Conservation (phyloP, 2,329 filamentous ascomycete genomes). For the Aspergillus transmontanensis region DNA sequence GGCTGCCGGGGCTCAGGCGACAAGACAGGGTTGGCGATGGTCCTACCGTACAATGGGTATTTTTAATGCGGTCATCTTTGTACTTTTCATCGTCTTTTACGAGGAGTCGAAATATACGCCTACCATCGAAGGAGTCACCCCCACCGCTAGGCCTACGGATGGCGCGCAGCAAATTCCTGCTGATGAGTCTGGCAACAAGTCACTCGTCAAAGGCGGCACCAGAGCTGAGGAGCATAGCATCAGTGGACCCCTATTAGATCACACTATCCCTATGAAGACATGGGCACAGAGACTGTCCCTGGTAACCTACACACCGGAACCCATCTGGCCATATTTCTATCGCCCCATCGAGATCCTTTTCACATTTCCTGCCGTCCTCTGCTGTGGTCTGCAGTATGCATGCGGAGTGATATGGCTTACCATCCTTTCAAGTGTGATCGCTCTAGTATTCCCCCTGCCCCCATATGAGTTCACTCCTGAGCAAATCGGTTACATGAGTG, state of each 20-base stretch:
- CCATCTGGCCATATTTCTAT: slow-evolving; percentile 35
- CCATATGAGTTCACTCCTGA: slow-evolving; percentile 36
- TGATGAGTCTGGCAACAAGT: slow-evolving; percentile 11
- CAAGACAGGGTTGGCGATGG: slow-evolving; percentile 37
- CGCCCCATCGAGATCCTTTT: slow-evolving; percentile 35
- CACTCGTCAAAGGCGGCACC: slow-evolving; percentile 4
- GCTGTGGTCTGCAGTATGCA: slow-evolving; percentile 45
- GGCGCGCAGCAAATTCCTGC: not conserved
- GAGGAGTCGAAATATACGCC: slow-evolving; percentile 41
- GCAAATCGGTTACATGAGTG: slow-evolving; percentile 36
- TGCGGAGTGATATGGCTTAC: slow-evolving; percentile 41
- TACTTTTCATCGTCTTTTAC: slow-evolving; percentile 38
- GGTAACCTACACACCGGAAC: slow-evolving; percentile 25
- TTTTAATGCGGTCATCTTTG: slow-evolving; percentile 29
- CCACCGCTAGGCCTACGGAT: not conserved
- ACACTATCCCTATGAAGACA: slow-evolving; percentile 27
- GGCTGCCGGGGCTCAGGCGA: slow-evolving; percentile 37
- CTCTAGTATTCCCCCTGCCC: slow-evolving; percentile 39
- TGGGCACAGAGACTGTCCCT: slow-evolving; percentile 31
- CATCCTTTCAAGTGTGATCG: slow-evolving; percentile 32
- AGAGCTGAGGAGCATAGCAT: slow-evolving; percentile 10
- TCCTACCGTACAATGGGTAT: slow-evolving; percentile 40
- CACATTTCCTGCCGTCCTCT: slow-evolving; percentile 44
- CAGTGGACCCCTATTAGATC: slow-evolving; percentile 28
- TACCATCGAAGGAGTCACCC: slow-evolving; percentile 17